Conservation (phyloP, 2,329 filamentous ascomycete genomes). For the Zopfia rhizophila region DNA sequence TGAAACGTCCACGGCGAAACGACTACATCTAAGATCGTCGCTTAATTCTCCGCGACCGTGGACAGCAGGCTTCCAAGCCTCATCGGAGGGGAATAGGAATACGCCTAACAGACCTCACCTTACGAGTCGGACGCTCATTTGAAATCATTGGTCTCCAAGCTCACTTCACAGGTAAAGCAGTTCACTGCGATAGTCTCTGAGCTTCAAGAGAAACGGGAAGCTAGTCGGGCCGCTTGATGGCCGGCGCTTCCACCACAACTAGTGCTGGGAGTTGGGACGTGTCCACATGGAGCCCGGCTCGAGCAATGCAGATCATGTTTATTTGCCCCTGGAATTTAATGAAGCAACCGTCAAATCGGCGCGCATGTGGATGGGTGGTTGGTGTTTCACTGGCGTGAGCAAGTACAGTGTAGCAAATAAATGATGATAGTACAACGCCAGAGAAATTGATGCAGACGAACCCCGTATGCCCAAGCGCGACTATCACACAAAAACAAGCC, state of each 20-base stretch:
- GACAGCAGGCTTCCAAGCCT: conserved; percentile 36
- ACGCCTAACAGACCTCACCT: conserved; percentile 28
- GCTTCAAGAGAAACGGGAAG: conserved; percentile 48
- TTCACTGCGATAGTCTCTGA: conserved; percentile 52
- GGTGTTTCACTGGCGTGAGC: conserved; percentile 32
- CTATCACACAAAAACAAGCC: conserved; percentile 7
- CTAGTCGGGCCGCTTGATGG: conserved; percentile 45
- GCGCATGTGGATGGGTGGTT: conserved; percentile 25
- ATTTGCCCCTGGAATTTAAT: conserved; percentile 22
- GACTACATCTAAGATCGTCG: conserved; percentile 39
- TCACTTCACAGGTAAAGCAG: conserved; percentile 52
- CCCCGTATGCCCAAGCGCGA: conserved; percentile 16
- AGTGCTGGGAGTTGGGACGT: conserved; percentile 5
- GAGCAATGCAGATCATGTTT: conserved; percentile 23
- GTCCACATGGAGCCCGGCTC: conserved; percentile 22
- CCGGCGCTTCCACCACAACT: conserved; percentile 46
- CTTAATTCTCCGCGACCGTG: conserved; percentile 45
- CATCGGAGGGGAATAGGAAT: conserved; percentile 29
- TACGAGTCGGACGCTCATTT: conserved; percentile 45
- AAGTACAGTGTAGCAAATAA: conserved; percentile 23
- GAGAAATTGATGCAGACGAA: conserved; percentile 25
- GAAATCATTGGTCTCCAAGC: conserved; percentile 50
- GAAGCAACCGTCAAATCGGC: conserved; percentile 21
- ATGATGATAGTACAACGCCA: conserved; percentile 22
- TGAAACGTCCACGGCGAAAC: conserved; percentile 38